These are phyloP conservation scores for Fraxinus paxiana DNA, from an alignment of 305 asterid genomes.

Conservation along the genomic window DNA sequence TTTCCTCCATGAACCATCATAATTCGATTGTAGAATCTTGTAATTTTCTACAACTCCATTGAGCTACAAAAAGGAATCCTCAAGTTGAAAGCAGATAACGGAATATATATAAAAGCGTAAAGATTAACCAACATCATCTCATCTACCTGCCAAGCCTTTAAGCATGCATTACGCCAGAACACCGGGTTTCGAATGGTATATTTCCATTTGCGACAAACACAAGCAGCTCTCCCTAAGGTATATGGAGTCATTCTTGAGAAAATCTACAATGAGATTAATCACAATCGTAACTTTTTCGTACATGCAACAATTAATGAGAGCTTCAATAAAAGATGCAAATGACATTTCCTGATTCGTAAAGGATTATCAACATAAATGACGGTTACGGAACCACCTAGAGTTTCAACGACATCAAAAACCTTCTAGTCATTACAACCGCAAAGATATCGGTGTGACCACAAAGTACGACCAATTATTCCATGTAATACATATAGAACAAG, in stretches of 20 bases:
- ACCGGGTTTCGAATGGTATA: conserved; percentile 80
- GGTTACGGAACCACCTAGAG: neutral
- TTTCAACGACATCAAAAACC: neutral
- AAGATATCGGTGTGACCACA: neutral
- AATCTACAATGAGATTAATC: conserved; percentile 44
- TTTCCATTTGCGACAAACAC: conserved; percentile 97
- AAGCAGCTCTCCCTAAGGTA: conserved; percentile 78
- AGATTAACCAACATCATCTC: neutral
- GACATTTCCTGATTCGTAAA: neutral
- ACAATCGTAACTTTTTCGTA: neutral
- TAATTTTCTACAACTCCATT: conserved; percentile 66
- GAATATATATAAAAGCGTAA: neutral
- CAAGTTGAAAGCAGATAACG: neutral
- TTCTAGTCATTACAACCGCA: neutral
- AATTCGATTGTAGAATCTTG: conserved; percentile 54
- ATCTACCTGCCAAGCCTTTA: conserved; percentile 86
- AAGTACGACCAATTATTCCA: neutral
- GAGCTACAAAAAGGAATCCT: conserved; percentile 33
- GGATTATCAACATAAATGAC: neutral
- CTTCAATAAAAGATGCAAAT: neutral
- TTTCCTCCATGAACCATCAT: conserved; percentile 87
- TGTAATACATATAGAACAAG: neutral
- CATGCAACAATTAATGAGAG: neutral
- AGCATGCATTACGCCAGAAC: conserved; percentile 90
- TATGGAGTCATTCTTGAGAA: conserved; percentile 70